Percentiles rank a stretch among this genome's conserved stretches.
These are phyloP conservation scores for Quercus variabilis DNA, from an alignment of 306 rosid species.

Conservation along the genomic window DNA sequence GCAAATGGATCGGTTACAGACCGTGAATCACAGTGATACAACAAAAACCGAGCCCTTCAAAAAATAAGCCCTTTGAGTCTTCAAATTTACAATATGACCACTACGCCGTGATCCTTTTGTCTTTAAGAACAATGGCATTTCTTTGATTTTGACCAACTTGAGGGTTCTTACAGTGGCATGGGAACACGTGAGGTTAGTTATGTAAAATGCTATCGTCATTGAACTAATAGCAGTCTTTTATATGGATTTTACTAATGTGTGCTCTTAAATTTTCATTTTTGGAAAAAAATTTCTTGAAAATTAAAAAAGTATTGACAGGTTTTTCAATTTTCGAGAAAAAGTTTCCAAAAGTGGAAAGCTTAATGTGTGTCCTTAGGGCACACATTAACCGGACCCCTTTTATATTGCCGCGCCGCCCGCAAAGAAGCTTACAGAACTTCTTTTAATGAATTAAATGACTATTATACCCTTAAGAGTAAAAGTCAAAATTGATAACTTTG, in stretches of 20 bases:
- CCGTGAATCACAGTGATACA: not conserved
- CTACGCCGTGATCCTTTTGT: not conserved
- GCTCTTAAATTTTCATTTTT: too few relatives aligned
- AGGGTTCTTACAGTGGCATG: not conserved
- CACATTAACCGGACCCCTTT: too few relatives aligned
- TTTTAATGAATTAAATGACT: not conserved
- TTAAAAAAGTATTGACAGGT: too few relatives aligned
- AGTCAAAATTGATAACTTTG: conserved; percentile 17
- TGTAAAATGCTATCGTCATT: too few relatives aligned
- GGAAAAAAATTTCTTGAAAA: too few relatives aligned
- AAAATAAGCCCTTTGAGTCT: not conserved
- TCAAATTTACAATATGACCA: not conserved
- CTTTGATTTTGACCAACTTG: not conserved
- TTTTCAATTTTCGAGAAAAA: too few relatives aligned
- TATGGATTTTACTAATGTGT: too few relatives aligned
- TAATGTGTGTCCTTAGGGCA: too few relatives aligned
- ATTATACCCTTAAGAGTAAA: not conserved
- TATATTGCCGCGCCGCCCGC: conserved; percentile 4
- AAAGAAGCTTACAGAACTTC: not conserved
- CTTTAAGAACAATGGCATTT: not conserved
- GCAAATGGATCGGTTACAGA: not conserved
- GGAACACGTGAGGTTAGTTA: not conserved
- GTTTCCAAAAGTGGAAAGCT: too few relatives aligned
- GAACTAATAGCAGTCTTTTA: not conserved
- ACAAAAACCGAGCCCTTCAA: too few relatives aligned